Evolutionary conservation across 1,139 yeast genomes (phyloP).

Genomic region (Nakaseomyces uthaithaninus): DNA sequence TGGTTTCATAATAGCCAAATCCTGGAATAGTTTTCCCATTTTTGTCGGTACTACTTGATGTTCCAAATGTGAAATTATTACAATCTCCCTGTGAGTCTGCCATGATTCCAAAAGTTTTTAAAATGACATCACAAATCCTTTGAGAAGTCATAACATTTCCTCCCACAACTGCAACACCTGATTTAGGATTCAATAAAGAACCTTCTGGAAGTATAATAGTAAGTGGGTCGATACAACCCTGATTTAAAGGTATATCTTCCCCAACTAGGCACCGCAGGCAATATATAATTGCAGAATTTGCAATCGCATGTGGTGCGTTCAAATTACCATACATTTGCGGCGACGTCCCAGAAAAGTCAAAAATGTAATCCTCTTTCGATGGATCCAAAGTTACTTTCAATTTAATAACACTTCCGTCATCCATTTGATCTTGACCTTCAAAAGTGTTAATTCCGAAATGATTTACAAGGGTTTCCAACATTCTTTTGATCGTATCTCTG

Average conservation of each 20-base stretch:
- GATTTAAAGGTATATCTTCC: constrained; percentile 74
- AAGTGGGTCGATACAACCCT: constrained; percentile 73
- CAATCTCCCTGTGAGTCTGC: constrained; percentile 75
- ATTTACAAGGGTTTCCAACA: constrained; percentile 30
- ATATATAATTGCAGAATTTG: constrained; percentile 73
- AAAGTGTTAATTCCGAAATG: constrained; percentile 26
- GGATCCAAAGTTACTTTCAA: constrained; percentile 37
- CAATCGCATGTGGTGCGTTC: constrained; percentile 65
- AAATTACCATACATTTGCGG: constrained; percentile 53
- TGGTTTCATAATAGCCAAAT: constrained; percentile 67
- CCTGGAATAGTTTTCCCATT: constrained; percentile 40
- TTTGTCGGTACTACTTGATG: constrained; percentile 35
- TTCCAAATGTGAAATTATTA: constrained; percentile 66
- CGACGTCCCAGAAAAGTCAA: constrained; percentile 46
- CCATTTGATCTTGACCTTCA: constrained; percentile 38
- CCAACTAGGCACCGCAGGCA: constrained; percentile 68
- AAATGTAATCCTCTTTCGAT: constrained; percentile 34
- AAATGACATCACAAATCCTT: constrained; percentile 68
- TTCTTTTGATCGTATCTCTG: constrained; percentile 35
- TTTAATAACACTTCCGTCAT: constrained; percentile 40
- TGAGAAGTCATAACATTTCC: constrained; percentile 87
- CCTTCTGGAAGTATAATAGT: constrained; percentile 59
- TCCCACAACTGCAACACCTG: constrained; percentile 80
- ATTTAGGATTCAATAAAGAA: constrained; percentile 59
- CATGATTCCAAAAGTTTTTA: constrained; percentile 68